phyloP scores from a whole-genome alignment of 495 filamentous ascomycete species.

The Penicillium macrosclerotiorum region DNA sequence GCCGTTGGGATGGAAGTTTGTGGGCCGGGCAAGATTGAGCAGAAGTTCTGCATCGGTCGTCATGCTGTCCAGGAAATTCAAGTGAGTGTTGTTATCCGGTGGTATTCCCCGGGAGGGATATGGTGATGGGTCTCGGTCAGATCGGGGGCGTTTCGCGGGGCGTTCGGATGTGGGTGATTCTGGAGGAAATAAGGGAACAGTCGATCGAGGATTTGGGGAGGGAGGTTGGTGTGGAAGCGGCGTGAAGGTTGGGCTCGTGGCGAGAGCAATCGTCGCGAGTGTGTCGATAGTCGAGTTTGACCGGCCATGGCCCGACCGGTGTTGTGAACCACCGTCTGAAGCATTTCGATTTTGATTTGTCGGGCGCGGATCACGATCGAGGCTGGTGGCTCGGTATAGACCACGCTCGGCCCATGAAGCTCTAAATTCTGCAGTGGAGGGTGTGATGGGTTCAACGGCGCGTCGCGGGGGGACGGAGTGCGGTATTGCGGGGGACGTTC shows the following conservation, averaged over 20 bases:
- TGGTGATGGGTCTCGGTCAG: conserved; percentile 54
- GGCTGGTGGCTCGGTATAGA: conserved; percentile 22
- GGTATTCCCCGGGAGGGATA: conserved; percentile 35
- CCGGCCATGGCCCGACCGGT: conserved; percentile 44
- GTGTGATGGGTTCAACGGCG: conserved; percentile 54
- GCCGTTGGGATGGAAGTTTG: conserved; percentile 31
- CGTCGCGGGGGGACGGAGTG: conserved; percentile 55
- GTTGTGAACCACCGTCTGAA: conserved; percentile 24
- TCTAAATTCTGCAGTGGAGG: conserved; percentile 35
- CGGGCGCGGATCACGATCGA: conserved; percentile 28
- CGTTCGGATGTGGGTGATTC: conserved; percentile 40
- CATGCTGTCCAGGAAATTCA: conserved; percentile 42
- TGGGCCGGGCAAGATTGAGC: conserved; percentile 45
- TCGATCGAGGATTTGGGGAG: conserved; percentile 27
- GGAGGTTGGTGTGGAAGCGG: conserved; percentile 35
- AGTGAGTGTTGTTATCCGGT: conserved; percentile 46
- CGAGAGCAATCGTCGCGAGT: conserved; percentile 54
- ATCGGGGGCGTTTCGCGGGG: conserved; percentile 60
- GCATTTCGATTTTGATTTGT: conserved; percentile 19
- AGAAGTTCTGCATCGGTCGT: conserved; percentile 54
- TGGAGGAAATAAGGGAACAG: conserved; percentile 33
- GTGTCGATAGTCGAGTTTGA: conserved; percentile 52
- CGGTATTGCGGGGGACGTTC: conserved; percentile 49
- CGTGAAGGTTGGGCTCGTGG: conserved; percentile 47
- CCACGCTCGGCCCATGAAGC: conserved; percentile 34